Conservation (phyloP, 192 early-diverging fungal genomes). For the Coemansia sp. region DNA sequence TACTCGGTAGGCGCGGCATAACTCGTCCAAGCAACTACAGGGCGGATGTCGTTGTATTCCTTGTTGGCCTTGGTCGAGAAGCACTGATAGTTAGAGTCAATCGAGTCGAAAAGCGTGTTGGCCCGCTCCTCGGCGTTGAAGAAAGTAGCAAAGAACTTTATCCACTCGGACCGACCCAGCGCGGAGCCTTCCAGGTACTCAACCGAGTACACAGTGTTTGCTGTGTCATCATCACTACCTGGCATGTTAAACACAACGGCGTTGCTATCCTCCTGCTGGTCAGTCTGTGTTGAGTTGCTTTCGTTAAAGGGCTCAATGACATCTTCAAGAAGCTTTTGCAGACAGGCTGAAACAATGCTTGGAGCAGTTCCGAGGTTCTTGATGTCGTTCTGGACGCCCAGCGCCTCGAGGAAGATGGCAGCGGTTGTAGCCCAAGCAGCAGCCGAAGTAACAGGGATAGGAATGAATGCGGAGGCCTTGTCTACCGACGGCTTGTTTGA, state of each 20-base stretch:
- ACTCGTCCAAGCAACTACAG: constrained; percentile 62
- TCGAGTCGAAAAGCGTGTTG: constrained; percentile 36
- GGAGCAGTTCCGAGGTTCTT: constrained; percentile 42
- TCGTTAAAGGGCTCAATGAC: constrained; percentile 42
- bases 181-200: constrained; percentile 41
- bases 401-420: constrained; percentile 48
- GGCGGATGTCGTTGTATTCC: constrained; percentile 43
- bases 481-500: constrained; percentile 26
- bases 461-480: constrained; percentile 28
- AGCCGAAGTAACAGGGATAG: constrained; percentile 37
- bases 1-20: constrained; percentile 58
- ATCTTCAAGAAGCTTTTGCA: constrained; percentile 47
- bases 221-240: constrained; percentile 20
- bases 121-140: constrained; percentile 55
- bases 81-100: constrained; percentile 52
- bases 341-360: constrained; percentile 49
- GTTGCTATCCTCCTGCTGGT: constrained; percentile 32
- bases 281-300: constrained; percentile 28
- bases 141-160: constrained; percentile 54
- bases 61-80: constrained; percentile 34
- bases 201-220: constrained; percentile 34
- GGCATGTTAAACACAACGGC: constrained; percentile 42
- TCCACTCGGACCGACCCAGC: constrained; percentile 53
- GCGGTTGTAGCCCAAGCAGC: constrained; percentile 47
- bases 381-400: constrained; percentile 43